These are phyloP conservation scores for Cicer chorassanicum DNA, from an alignment of 306 rosid genomes.

Conservation along the genomic window DNA sequence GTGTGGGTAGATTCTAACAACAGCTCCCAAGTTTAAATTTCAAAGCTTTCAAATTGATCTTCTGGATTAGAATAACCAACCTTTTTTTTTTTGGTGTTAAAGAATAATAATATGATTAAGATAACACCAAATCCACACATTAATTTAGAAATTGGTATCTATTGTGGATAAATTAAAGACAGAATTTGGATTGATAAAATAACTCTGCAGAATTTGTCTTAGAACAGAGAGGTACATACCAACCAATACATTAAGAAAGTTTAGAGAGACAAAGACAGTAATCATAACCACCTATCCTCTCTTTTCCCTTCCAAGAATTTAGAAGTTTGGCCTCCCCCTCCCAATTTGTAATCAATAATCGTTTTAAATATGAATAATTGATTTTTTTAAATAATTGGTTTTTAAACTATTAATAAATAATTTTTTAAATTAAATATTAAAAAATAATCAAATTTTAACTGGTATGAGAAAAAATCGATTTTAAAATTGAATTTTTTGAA, in stretches of 20 bases:
- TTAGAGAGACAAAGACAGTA: not conserved
- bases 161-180: no score
- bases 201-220: no score
- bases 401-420: no score
- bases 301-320: not conserved
- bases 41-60: slow-evolving; percentile 18
- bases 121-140: not conserved
- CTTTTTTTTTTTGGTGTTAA: not conserved
- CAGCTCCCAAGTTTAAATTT: slow-evolving; percentile 6
- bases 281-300: no score
- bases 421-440: no score
- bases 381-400: no score
- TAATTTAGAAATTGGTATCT: not conserved
- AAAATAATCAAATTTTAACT: no score
- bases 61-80: slow-evolving; percentile 7
- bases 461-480: no score
- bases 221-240: no score
- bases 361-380: no score
- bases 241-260: not conserved
- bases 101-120: slow-evolving; percentile 11
- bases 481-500: no score
- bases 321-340: not conserved
- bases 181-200: no score
- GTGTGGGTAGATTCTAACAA: not conserved
- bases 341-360: not conserved